phyloP scores from a whole-genome alignment of 179 eudicot species.

The Corrigiola litoralis region DNA sequence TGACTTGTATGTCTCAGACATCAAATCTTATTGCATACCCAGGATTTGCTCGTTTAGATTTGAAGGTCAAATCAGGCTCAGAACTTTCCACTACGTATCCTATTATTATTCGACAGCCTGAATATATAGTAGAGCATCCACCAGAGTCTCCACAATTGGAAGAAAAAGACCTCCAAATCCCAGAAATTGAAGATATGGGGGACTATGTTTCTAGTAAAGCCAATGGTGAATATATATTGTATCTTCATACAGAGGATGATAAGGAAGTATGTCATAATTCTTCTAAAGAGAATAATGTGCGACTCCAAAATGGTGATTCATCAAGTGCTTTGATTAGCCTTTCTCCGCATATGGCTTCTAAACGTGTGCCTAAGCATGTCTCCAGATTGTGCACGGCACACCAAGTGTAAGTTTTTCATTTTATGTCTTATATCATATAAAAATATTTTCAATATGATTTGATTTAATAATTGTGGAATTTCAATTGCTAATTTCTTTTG shows the following conservation, averaged over 20 bases:
- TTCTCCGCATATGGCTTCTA: conserved; percentile 26
- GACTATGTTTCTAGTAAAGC: conserved; percentile 24
- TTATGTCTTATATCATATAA: too few species aligned
- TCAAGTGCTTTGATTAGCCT: conserved; percentile 35
- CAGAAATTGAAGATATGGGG: conserved; percentile 37
- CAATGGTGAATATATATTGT: conserved; percentile 26
- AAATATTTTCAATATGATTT: background rate
- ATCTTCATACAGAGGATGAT: conserved; percentile 20
- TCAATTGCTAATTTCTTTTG: background rate
- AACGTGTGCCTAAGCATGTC: conserved; percentile 33
- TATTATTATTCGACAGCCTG: conserved; percentile 6
- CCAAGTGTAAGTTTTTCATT: conserved; percentile 65
- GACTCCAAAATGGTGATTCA: background rate
- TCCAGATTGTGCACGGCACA: conserved; percentile 49
- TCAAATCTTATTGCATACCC: background rate
- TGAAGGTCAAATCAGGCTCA: background rate
- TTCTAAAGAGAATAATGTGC: conserved; percentile 3
- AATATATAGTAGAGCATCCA: conserved; percentile 62
- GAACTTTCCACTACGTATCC: background rate
- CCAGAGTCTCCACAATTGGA: conserved; percentile 38
- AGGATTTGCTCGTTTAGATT: background rate
- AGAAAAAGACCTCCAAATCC: conserved; percentile 1
- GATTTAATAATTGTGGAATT: background rate
- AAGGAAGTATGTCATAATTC: conserved; percentile 10
- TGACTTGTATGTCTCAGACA: background rate